Conservation (phyloP, 2,329 filamentous ascomycete species). For the Cladosporium oxysporum region DNA sequence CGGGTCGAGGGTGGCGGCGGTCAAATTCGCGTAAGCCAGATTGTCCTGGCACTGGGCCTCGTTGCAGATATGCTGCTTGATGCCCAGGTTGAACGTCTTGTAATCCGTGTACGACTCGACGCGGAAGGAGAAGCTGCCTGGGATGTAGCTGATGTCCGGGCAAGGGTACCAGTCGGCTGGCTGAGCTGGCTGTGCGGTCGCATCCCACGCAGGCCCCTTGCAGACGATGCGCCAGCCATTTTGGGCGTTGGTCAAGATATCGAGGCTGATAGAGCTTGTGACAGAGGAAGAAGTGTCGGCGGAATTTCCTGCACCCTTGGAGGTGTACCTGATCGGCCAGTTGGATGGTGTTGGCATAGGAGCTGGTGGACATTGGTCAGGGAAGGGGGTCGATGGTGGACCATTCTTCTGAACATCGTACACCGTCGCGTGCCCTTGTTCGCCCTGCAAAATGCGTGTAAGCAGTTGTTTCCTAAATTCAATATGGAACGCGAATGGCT, state of each 20-base stretch:
- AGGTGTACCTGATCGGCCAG: not conserved
- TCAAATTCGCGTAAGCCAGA: not conserved
- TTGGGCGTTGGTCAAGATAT: not conserved
- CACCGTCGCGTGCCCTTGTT: not conserved
- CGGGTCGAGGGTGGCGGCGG: not conserved
- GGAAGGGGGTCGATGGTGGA: not conserved
- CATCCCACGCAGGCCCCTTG: not conserved
- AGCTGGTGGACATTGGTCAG: not conserved
- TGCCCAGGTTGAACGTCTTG: slow-evolving; percentile 10
- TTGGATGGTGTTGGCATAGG: not conserved
- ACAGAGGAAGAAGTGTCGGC: not conserved
- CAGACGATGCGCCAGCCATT: not conserved
- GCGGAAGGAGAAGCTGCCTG: slow-evolving; percentile 3
- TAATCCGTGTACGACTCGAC: slow-evolving; percentile 8
- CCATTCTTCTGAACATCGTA: slow-evolving; percentile 4
- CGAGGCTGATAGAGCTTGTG: not conserved
- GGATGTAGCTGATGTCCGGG: slow-evolving; percentile 1
- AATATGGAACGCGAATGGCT: not conserved
- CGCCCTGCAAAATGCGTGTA: not conserved
- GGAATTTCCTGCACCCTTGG: not conserved
- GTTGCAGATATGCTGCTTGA: slow-evolving; percentile 9
- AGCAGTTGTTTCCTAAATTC: not conserved
- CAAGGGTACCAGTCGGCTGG: slow-evolving; percentile 3
- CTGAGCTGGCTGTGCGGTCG: not conserved
- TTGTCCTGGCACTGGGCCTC: slow-evolving; percentile 7